Evolutionary conservation across 2,329 filamentous ascomycete species (phyloP), one percentile per base, ranked within the genome.

Genomic region (Fusarium chuoi): DNA sequence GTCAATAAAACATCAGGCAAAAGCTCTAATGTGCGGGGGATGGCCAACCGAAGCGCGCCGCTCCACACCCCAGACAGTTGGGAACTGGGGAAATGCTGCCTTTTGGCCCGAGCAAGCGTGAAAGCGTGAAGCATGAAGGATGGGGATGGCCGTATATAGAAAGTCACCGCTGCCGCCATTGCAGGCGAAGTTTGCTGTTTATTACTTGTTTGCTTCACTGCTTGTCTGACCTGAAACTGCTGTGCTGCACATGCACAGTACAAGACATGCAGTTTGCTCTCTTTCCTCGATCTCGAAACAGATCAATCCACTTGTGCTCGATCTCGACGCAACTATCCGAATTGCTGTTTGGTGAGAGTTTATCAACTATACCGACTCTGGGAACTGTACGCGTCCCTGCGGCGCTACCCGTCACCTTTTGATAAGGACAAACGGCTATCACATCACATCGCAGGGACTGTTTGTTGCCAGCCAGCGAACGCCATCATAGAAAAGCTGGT

Each of bases 131-230:
- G 30, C 42, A 48, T 62, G 57, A 42, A 64, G 62, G 65, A 74
- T 68, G 59, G 48, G 63, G 45, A 54, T 71, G 52, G 42, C 68
- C 57, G 71, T 77, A 78, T 78, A 78, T 78, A 78, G 76, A 76
- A 77, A 70, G 76, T 74, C 71, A 62, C 73, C 57, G 48, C 65
- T 77, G 73, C 75, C 75, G 41, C 70, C 65, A 44, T 62, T 64
- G 58, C 41, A 58, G 44, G 24, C 56, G 36, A 36, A 36, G 33
- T 49, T 49, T 67, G 17, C 42, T 44, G 38, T 28, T 30, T 65
- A 39, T 39, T 65, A 45, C n/a, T 51, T 44, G 61, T 44, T 42
- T 57, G 46, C 45, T 46, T 56, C 24, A 22, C 39, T 65, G 56
- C 57, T 62, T 68, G 68, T 51, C 62, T 42, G 54, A 68, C 68